Base-by-base conservation (phyloP, 208 protist genomes). In the Naegleria gruberi region DNA sequence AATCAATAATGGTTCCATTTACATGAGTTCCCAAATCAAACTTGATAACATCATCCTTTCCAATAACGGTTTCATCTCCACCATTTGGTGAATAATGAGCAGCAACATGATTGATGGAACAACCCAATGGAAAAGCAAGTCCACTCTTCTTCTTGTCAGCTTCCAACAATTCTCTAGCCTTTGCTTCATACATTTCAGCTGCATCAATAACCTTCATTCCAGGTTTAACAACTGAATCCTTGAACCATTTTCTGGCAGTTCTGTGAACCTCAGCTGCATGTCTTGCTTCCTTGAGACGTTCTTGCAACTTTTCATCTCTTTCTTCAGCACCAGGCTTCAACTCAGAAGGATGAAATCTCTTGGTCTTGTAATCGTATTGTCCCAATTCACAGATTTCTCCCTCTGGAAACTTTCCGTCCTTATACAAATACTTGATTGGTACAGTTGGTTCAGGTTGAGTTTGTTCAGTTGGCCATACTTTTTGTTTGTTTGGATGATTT, bases 71-170 rank as follows among this genome's bases (percentile, higher is more conserved):
- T 17, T 17, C 46, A 89, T 99, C 98, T 12, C 96, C 97, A 5
- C 95, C 94, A 91, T 99, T 99, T 43, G 98, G 98, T 1, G 98
- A 99, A 91, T 96, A 99, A 94, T 99, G 98, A 1, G 99, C 99
- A 43, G 98, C 99, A 44, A 96, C 93, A 91, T 99, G 92, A 92
- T 99, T 99, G n/a, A 99, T 91, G 23, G 97, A 99, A 57, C 94
- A 92, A 81, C 95, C 46, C 12, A 51, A 98, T 46, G 96, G 96
- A 90, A 98, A 98, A 0, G 95, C 96, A 92, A 97, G 96, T 42
- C 97, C 96, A 37, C 47, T 94, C 57, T 51, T 51, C 44, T 97
- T 91, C 57, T 95, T 96, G 89, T 98, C 94, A 57, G 95, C 97
- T 46, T 95, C 95, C 81, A 98, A 97, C 5, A 98, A 93, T 82